phyloP scores from a whole-genome alignment of 139 green algal species.

The Auxenochlorella pyrenoidosa region DNA sequence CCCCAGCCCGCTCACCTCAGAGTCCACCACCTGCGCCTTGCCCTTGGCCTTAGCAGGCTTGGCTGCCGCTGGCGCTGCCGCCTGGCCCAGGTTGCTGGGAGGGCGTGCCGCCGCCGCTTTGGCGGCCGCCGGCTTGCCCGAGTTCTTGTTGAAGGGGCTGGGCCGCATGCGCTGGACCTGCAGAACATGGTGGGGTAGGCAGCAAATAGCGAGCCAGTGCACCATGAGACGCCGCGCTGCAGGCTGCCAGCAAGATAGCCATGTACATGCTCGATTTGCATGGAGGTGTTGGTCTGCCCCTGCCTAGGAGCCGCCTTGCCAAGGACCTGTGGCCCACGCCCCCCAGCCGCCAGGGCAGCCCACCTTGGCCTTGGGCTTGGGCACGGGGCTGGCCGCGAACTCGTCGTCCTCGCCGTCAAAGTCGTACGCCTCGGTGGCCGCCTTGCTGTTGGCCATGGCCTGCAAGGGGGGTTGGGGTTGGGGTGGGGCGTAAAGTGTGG shows the following conservation, averaged over 20 bases:
- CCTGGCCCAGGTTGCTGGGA: conserved; percentile 32
- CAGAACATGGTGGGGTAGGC: neutral
- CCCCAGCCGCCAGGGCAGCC: no score
- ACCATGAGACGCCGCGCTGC: no score
- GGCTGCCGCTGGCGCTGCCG: neutral
- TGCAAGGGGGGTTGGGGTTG: conserved; percentile 13
- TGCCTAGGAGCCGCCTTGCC: no score
- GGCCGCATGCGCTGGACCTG: conserved; percentile 63
- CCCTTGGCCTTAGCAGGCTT: conserved; percentile 18
- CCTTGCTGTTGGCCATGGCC: conserved; percentile 52
- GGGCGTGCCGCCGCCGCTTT: neutral
- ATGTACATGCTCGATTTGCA: neutral
- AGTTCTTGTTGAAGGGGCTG: conserved; percentile 67
- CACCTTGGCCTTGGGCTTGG: conserved; percentile 38
- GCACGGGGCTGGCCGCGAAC: conserved; percentile 55
- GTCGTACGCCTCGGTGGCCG: neutral
- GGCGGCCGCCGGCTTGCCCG: conserved; percentile 28
- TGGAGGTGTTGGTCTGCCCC: neutral
- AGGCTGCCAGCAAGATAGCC: no score
- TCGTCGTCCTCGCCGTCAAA: conserved; percentile 56
- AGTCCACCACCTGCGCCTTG: neutral
- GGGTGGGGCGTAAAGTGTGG: no score
- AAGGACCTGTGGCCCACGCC: no score
- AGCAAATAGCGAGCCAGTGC: neutral
- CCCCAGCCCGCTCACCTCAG: neutral